A percentile compares a stretch with the other conserved stretches of the same genome.
These are phyloP conservation scores for Geotrichum reessii DNA, from an alignment of 1,139 yeast genomes.

Conservation along the genomic window DNA sequence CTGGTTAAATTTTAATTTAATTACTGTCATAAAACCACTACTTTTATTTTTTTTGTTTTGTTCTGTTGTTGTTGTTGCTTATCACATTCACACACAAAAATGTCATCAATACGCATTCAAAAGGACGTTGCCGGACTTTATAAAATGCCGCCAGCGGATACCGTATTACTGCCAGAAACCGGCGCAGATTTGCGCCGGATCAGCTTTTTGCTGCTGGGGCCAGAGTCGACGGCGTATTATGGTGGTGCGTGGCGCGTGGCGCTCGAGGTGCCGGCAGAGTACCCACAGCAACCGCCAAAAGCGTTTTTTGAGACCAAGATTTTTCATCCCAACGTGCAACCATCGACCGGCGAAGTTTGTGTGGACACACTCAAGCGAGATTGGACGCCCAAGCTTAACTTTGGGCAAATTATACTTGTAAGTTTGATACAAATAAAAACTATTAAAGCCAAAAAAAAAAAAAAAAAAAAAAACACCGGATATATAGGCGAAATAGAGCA, in stretches of 20 bases:
- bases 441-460: not conserved
- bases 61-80: not conserved
- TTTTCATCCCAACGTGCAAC: constrained; percentile 69
- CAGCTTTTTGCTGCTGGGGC: constrained; percentile 44
- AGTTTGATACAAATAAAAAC: too few species aligned
- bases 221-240: constrained; percentile 48
- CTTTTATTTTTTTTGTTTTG: too few species aligned
- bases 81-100: not conserved
- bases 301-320: constrained; percentile 50
- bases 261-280: constrained; percentile 46
- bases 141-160: constrained; percentile 22
- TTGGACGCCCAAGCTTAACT: constrained; percentile 59
- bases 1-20: not conserved
- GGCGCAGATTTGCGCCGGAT: constrained; percentile 16
- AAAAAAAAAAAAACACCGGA: not conserved
- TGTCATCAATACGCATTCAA: constrained; percentile 17
- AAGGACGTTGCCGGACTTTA: constrained; percentile 20
- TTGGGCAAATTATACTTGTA: constrained; percentile 30
- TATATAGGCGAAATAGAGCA: not conserved
- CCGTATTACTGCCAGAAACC: constrained; percentile 9
- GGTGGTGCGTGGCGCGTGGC: constrained; percentile 51
- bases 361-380: constrained; percentile 62
- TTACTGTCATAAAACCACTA: too few species aligned
- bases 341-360: constrained; percentile 70
- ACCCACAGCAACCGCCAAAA: constrained; percentile 62